phyloP scores from a whole-genome alignment of 2,329 filamentous ascomycete species.

The Botryotinia calthae region DNA sequence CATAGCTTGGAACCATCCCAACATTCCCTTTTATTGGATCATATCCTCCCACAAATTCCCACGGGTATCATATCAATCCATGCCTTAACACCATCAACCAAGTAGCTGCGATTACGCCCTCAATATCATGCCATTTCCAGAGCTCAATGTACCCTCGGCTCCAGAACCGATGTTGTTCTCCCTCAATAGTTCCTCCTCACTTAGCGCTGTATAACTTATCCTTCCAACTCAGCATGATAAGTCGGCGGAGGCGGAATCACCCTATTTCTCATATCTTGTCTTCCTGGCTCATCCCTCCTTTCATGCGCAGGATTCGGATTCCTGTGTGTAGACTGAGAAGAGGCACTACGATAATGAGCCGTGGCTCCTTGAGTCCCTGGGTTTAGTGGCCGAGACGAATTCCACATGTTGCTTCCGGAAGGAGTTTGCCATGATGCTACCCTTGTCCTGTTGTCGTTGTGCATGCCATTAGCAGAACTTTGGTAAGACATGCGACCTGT shows the following conservation, averaged over 20 bases:
- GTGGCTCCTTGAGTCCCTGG: background rate
- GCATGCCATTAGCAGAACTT: background rate
- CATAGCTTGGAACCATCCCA: background rate
- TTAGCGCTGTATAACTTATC: background rate
- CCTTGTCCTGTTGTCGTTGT: background rate
- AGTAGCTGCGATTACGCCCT: background rate
- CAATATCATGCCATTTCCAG: background rate
- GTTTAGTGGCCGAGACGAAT: constrained; percentile 6
- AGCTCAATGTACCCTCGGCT: background rate
- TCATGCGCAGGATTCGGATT: background rate
- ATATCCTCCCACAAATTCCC: background rate
- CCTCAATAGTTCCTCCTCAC: background rate
- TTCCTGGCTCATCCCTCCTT: background rate
- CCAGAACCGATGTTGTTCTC: background rate
- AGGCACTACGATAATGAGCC: constrained; percentile 1
- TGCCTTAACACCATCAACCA: background rate
- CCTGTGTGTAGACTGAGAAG: background rate
- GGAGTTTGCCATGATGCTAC: constrained; percentile 8
- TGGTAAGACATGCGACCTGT: background rate
- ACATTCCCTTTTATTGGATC: background rate
- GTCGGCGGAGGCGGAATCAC: background rate
- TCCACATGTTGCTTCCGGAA: background rate
- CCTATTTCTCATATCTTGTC: background rate
- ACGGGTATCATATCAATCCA: constrained; percentile 15
- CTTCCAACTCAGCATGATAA: constrained; percentile 18